Percentiles rank a stretch among this genome's conserved stretches.
These are phyloP conservation scores for Calocybe gangraenosa DNA, from an alignment of 768 basidiomycete genomes.

Conservation along the genomic window DNA sequence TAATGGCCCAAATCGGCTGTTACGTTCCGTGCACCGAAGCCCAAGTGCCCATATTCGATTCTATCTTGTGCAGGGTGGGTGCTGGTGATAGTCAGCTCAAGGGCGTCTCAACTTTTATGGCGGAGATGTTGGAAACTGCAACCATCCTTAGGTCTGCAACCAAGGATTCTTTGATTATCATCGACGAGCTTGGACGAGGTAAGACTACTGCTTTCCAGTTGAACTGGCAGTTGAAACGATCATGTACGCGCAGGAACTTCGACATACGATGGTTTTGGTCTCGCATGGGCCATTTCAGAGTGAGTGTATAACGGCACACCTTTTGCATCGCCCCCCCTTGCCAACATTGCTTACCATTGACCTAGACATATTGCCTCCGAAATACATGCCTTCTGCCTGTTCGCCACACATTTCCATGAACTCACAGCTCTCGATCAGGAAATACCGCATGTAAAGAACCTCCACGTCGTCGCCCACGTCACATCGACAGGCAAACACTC, in stretches of 20 bases:
- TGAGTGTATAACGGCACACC: conserved; percentile 34
- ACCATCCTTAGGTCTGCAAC: conserved; percentile 93
- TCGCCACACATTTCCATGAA: conserved; percentile 98
- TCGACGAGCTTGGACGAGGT: conserved; percentile 95
- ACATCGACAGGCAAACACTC: conserved; percentile 71
- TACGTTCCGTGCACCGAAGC: conserved; percentile 94
- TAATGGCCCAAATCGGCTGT: conserved; percentile 94
- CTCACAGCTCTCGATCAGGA: conserved; percentile 89
- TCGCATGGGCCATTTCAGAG: conserved; percentile 99
- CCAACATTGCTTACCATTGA: neutral
- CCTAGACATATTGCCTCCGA: conserved; percentile 86
- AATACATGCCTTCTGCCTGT: conserved; percentile 91
- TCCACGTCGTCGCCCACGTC: conserved; percentile 95
- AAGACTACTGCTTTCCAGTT: conserved; percentile 4
- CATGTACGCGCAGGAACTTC: conserved; percentile 76
- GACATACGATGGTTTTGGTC: conserved; percentile 95
- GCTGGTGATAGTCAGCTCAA: conserved; percentile 98
- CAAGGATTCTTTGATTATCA: conserved; percentile 90
- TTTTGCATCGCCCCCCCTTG: neutral
- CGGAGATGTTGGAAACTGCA: conserved; percentile 98
- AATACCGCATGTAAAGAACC: conserved; percentile 76
- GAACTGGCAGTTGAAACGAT: neutral
- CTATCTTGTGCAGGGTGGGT: conserved; percentile 91
- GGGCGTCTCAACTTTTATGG: conserved; percentile 99
- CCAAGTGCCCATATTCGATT: conserved; percentile 89